Conservation (phyloP, 768 basidiomycete genomes). For the Pulveroboletus sp. region DNA sequence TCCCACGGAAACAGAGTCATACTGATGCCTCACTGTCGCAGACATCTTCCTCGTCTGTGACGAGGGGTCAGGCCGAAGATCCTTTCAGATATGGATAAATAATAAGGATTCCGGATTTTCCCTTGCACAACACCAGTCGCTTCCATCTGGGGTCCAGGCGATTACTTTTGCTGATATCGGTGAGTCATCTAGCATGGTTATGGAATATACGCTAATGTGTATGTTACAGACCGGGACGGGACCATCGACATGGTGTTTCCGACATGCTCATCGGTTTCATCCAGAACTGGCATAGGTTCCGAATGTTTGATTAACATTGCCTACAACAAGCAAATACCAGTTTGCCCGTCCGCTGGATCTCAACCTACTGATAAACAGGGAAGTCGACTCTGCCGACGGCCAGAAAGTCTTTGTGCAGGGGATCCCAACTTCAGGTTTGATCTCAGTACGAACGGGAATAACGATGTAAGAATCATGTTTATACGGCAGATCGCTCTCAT, state of each 20-base stretch:
- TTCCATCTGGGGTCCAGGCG: slow-evolving; percentile 74
- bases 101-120: slow-evolving; percentile 71
- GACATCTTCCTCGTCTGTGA: slow-evolving; percentile 90
- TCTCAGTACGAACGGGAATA: slow-evolving; percentile 44
- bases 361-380: slow-evolving; percentile 45
- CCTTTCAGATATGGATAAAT: slow-evolving; percentile 92
- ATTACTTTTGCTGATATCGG: slow-evolving; percentile 91
- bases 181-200: slow-evolving; percentile 28
- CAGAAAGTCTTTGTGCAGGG: slow-evolving; percentile 73
- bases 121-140: slow-evolving; percentile 56
- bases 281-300: slow-evolving; percentile 62
- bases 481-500: neutral
- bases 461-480: slow-evolving; percentile 37
- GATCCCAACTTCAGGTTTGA: slow-evolving; percentile 82
- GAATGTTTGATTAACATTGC: slow-evolving; percentile 86
- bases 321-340: slow-evolving; percentile 84
- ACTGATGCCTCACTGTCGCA: slow-evolving; percentile 24
- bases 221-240: slow-evolving; percentile 76
- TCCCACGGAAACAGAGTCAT: neutral
- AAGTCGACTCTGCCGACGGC: slow-evolving; percentile 61
- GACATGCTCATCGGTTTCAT: slow-evolving; percentile 70
- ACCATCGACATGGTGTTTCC: slow-evolving; percentile 94
- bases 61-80: slow-evolving; percentile 50
- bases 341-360: slow-evolving; percentile 61
- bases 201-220: slow-evolving; percentile 5